These are phyloP conservation scores for Chaetoscypha palmicola DNA, from an alignment of 2,329 filamentous ascomycete species.

Conservation along the genomic window DNA sequence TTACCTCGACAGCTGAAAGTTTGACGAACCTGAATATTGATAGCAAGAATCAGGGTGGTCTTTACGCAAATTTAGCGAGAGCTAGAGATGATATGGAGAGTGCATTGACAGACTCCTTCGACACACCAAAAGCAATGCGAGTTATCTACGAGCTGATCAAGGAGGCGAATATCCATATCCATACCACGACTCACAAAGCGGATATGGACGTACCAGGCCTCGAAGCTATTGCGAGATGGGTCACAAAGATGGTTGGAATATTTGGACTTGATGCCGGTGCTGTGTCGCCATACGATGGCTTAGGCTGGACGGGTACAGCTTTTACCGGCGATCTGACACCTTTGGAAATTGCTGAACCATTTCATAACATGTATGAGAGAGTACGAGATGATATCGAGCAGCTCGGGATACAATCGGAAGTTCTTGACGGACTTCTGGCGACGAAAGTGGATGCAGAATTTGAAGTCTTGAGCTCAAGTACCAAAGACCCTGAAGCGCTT, in stretches of 20 bases:
- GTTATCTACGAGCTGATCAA: conserved; percentile 72
- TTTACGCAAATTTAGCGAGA: conserved; percentile 26
- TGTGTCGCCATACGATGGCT: conserved; percentile 45
- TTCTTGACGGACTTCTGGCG: conserved; percentile 38
- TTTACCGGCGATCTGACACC: conserved; percentile 35
- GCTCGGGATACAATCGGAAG: conserved; percentile 42
- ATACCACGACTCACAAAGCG: conserved; percentile 42
- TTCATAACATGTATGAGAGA: conserved; percentile 38
- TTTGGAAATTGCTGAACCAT: conserved; percentile 40
- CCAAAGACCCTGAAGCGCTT: conserved; percentile 45
- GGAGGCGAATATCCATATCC: conserved; percentile 60
- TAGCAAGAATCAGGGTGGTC: conserved; percentile 34
- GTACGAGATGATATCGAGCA: conserved; percentile 41
- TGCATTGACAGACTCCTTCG: conserved; percentile 76
- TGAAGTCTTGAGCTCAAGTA: conserved; percentile 36
- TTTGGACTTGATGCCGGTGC: conserved; percentile 69
- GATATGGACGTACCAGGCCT: conserved; percentile 40
- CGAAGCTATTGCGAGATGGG: conserved; percentile 61
- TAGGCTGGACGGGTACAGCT: conserved; percentile 46
- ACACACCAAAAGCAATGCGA: conserved; percentile 74
- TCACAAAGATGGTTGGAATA: conserved; percentile 77
- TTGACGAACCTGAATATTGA: conserved; percentile 32
- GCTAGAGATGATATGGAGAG: conserved; percentile 47
- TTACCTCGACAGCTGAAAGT: conserved; percentile 14
- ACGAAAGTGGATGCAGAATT: conserved; percentile 42